A percentile compares a stretch with the other conserved stretches of the same genome.
Conservation (phyloP, 2,329 filamentous ascomycete species). For the Phialocephala sp. region DNA sequence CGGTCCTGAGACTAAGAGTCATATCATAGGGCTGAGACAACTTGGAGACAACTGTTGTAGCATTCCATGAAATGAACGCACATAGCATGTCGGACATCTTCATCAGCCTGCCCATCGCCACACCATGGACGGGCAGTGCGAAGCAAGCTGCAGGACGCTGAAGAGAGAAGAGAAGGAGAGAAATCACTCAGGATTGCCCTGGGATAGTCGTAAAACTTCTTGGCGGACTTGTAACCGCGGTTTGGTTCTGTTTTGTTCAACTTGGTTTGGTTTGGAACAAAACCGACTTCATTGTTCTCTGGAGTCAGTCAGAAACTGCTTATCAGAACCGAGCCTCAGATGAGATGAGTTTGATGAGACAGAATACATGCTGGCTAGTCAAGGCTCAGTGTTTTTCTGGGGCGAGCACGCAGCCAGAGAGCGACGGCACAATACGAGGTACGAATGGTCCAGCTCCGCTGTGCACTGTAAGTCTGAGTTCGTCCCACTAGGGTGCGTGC, state of each 20-base stretch:
- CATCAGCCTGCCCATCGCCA: constrained; percentile 7
- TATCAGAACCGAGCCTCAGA: background rate
- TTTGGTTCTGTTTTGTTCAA: background rate
- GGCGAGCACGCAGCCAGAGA: background rate
- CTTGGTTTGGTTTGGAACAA: constrained; percentile 3
- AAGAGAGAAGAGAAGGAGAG: background rate
- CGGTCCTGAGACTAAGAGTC: constrained; percentile 2
- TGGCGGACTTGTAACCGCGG: background rate
- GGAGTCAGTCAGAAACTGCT: background rate
- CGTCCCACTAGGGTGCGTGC: constrained; percentile 2
- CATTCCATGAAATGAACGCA: constrained; percentile 15
- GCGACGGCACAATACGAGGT: background rate
- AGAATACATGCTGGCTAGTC: background rate
- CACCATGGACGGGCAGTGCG: background rate
- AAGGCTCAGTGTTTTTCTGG: background rate
- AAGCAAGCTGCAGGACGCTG: background rate
- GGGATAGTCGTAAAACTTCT: background rate
- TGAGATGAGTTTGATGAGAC: background rate
- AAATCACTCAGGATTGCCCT: background rate
- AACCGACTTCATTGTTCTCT: background rate
- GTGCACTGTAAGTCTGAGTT: background rate
- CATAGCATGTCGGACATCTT: background rate
- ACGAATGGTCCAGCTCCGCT: background rate
- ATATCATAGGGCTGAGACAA: constrained; percentile 35
- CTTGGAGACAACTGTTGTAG: constrained; percentile 29